A percentile compares a stretch with the other conserved stretches of the same genome.
These are phyloP conservation scores for Zygnema cylindricum DNA, from an alignment of 139 green algal species.

Conservation along the genomic window DNA sequence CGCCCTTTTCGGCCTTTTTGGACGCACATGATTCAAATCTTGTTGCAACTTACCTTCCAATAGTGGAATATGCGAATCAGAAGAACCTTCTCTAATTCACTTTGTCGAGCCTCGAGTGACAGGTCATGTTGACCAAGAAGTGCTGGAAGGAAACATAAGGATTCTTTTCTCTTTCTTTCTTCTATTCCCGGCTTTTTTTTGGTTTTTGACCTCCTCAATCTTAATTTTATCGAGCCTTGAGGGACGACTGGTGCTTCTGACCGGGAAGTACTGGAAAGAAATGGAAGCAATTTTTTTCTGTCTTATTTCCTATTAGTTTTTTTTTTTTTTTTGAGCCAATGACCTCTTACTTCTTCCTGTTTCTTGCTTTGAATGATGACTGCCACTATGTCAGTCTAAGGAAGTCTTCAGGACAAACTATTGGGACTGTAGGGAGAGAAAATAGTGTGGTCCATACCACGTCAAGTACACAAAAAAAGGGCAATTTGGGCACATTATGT, in stretches of 20 bases:
- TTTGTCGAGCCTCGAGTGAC: slow-evolving; percentile 74
- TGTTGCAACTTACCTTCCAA: slow-evolving; percentile 16
- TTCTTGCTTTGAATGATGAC: no score
- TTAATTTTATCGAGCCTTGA: no score
- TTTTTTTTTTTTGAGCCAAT: no score
- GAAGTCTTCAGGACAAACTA: background rate
- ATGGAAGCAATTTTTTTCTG: background rate
- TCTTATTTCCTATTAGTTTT: no score
- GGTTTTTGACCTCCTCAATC: no score
- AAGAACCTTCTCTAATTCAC: slow-evolving; percentile 78
- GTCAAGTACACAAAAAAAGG: background rate
- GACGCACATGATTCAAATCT: slow-evolving; percentile 59
- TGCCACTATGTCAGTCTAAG: no score
- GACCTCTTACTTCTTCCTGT: background rate
- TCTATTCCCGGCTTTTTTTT: no score
- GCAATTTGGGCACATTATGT: no score
- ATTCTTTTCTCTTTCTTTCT: no score
- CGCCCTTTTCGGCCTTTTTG: slow-evolving; percentile 70
- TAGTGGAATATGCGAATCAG: slow-evolving; percentile 69
- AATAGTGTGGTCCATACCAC: background rate
- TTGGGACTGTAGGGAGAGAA: background rate
- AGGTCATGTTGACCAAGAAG: slow-evolving; percentile 4
- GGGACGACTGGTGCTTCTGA: no score
- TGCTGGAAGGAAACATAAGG: background rate
- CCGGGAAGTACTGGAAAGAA: no score